These are phyloP conservation scores for Reutealis trisperma DNA, from an alignment of 345 rosid species.

Conservation along the genomic window DNA sequence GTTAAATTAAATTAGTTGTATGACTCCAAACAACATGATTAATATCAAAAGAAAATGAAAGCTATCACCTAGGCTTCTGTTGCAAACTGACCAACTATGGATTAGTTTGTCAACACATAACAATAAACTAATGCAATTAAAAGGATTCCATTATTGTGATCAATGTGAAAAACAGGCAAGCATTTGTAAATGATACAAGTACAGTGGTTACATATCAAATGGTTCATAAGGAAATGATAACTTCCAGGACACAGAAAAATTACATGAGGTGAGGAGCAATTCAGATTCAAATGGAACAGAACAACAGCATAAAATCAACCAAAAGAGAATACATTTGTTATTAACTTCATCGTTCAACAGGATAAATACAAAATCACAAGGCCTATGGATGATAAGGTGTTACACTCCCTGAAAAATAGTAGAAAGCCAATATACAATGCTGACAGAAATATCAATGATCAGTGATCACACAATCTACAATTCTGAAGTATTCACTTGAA, in stretches of 20 bases:
- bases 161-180: not conserved
- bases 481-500: not conserved
- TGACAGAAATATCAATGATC: not conserved
- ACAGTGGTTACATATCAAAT: not conserved
- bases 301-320: not conserved
- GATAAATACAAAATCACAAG: not conserved
- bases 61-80: not conserved
- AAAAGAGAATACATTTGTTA: no score
- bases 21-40: not conserved
- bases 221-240: no score
- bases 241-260: no score
- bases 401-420: not conserved
- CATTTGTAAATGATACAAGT: not conserved
- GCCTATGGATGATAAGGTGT: not conserved
- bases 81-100: not conserved
- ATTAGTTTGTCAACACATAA: not conserved
- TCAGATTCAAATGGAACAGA: not conserved
- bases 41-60: constrained; percentile 2
- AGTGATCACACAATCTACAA: not conserved
- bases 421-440: no score
- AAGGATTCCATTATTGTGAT: not conserved
- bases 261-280: not conserved
- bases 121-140: not conserved
- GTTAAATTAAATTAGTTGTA: not conserved
- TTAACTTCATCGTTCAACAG: not conserved